These are phyloP conservation scores for Helicocarpus griseus DNA, from an alignment of 2,329 filamentous ascomycete genomes.

Conservation along the genomic window DNA sequence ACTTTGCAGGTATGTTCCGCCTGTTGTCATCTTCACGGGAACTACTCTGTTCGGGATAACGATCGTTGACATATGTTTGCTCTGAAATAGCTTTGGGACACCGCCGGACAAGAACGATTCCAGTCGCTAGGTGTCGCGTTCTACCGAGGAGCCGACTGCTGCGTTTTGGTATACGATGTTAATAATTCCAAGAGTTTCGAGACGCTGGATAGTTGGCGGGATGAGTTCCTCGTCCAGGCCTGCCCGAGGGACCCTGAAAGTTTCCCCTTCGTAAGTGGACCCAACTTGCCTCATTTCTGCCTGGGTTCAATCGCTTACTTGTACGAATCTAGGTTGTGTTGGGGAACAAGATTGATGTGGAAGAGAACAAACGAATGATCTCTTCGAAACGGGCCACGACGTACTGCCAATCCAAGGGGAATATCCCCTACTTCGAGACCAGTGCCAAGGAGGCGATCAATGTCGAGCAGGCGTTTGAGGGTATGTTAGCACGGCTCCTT, in stretches of 20 bases:
- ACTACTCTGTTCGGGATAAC: background rate
- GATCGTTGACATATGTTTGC: background rate
- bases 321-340: constrained; percentile 61
- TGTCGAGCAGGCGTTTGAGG: constrained; percentile 79
- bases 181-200: constrained; percentile 99
- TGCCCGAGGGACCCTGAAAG: constrained; percentile 93
- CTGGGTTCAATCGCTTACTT: too few species aligned
- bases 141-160: constrained; percentile 98
- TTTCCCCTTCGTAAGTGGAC: constrained; percentile 80
- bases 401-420: constrained; percentile 94
- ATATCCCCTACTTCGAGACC: constrained; percentile 98
- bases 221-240: constrained; percentile 96
- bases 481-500: constrained; percentile 29
- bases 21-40: background rate
- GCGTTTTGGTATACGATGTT: constrained; percentile 97
- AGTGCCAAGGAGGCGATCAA: constrained; percentile 98
- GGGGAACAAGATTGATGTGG: constrained; percentile 98
- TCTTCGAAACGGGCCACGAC: constrained; percentile 93
- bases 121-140: constrained; percentile 99
- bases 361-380: constrained; percentile 95
- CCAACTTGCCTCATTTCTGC: background rate
- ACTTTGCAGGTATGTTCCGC: constrained; percentile 77
- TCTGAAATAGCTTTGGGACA: constrained; percentile 83
- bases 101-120: constrained; percentile 95
- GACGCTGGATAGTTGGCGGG: constrained; percentile 93